Evolutionary conservation across 768 basidiomycete genomes (phyloP), one percentile per base, ranked within the genome.

Genomic region (Lactarius sp.): DNA sequence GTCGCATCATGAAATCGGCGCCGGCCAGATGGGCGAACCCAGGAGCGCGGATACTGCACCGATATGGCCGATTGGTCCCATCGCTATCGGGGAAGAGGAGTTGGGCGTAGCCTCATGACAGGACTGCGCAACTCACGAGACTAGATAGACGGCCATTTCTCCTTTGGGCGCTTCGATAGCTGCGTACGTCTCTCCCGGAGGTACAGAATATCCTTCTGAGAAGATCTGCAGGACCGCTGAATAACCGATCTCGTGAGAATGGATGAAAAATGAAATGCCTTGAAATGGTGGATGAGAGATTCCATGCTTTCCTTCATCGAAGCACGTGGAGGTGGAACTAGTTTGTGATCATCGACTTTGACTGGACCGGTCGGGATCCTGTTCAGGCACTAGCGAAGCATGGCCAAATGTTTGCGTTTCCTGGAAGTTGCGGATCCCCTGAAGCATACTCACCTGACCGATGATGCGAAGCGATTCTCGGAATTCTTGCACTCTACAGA

Each of bases 301-400:
- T 98, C 95, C 94, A 98, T 98, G 76, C 87, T 92, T 79, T 99
- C 97, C 78, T 99, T 99, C 97, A 99, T 99, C 60, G 88, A 87
- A 0, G 96, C 95, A 61, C 96, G 87, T 14, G 96, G 94, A 34
- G 96, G 96, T 27, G 97, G 94, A 0, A 91, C 91, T 62, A 98
- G 85, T 77, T 99, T 99, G 78, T 97, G 90, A 77, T 98, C 96
- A 72, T 99, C 96, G 33, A 98, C 85, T 77, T 94, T 98, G 78
- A 95, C 75, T 34, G 83, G 92, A 41, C 97, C 97, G 13, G 86
- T 80, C 0, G 96, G 90, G 79, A 99, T 99, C 78, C 97, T 98
- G 81, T 98, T 97, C 69, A 99, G 76, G 74, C 94, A 97, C 84
- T 97, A 76, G 50, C 56, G 22, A 33, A 39, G 14, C 42, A 20